phyloP scores from a whole-genome alignment of 129 eudicot species.

The Artemisia tridentata region DNA sequence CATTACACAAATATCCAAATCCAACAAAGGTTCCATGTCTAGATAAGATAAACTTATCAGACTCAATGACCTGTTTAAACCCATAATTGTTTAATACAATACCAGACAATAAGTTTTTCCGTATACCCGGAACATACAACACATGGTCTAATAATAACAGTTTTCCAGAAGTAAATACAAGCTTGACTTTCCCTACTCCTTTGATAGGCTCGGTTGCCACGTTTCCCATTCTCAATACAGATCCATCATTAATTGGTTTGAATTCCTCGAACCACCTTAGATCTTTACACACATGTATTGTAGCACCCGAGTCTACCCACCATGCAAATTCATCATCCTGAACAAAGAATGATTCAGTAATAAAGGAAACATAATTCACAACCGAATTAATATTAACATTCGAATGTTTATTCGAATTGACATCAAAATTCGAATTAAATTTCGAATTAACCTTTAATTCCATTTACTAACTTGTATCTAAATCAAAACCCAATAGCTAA shows the following conservation, averaged over 20 bases:
- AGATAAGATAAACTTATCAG: background rate
- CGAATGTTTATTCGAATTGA: too few species aligned
- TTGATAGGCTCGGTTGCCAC: background rate
- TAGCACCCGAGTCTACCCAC: background rate
- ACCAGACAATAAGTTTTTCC: too few species aligned
- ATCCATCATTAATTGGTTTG: background rate
- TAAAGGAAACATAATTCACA: background rate
- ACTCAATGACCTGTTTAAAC: too few species aligned
- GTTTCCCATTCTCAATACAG: background rate
- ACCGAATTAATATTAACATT: background rate
- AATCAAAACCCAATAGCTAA: too few species aligned
- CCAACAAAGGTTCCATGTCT: background rate
- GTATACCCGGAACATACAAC: slow-evolving; percentile 1
- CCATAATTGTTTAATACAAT: background rate
- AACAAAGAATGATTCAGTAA: background rate
- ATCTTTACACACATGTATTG: too few species aligned
- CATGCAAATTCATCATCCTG: background rate
- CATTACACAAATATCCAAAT: background rate
- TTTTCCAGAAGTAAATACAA: slow-evolving; percentile 3
- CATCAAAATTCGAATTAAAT: too few species aligned
- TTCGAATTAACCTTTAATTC: too few species aligned
- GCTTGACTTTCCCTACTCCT: background rate
- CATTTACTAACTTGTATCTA: too few species aligned
- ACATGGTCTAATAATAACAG: background rate
- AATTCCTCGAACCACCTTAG: background rate